These are phyloP conservation scores for Ascoidea asiatica DNA, from an alignment of 805 yeast genomes.

Conservation along the genomic window DNA sequence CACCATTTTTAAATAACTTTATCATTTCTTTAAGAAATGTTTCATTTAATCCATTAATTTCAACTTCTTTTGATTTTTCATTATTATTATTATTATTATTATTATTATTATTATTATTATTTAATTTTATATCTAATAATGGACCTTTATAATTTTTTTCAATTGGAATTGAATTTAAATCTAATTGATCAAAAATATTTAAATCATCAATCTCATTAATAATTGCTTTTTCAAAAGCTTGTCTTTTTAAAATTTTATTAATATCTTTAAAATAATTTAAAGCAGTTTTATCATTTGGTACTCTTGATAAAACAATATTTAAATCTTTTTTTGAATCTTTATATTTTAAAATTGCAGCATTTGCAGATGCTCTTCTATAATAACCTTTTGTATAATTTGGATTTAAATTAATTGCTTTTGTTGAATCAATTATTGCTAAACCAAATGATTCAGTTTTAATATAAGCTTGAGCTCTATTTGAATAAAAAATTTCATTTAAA, in stretches of 20 bases:
- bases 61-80: constrained; percentile 14
- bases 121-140: constrained; percentile 25
- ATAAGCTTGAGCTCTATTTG: constrained; percentile 86
- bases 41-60: constrained; percentile 27
- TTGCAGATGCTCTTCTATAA: constrained; percentile 77
- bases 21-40: constrained; percentile 55
- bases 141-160: constrained; percentile 55
- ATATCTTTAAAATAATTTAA: constrained; percentile 48
- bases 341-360: constrained; percentile 63
- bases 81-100: constrained; percentile 12
- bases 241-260: constrained; percentile 48
- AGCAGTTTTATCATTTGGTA: constrained; percentile 63
- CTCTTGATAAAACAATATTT: constrained; percentile 40
- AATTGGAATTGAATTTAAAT: too few relatives aligned
- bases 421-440: constrained; percentile 68
- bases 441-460: constrained; percentile 82
- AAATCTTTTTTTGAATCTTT: constrained; percentile 63
- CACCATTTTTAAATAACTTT: constrained; percentile 58
- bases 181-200: constrained; percentile 31
- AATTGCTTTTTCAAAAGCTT: constrained; percentile 80
- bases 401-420: constrained; percentile 55
- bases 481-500: constrained; percentile 47
- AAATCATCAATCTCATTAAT: constrained; percentile 54
- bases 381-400: constrained; percentile 62
- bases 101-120: constrained; percentile 17